phyloP scores from a whole-genome alignment of 2,329 filamentous ascomycete species.

The Penicillium concentricum region DNA sequence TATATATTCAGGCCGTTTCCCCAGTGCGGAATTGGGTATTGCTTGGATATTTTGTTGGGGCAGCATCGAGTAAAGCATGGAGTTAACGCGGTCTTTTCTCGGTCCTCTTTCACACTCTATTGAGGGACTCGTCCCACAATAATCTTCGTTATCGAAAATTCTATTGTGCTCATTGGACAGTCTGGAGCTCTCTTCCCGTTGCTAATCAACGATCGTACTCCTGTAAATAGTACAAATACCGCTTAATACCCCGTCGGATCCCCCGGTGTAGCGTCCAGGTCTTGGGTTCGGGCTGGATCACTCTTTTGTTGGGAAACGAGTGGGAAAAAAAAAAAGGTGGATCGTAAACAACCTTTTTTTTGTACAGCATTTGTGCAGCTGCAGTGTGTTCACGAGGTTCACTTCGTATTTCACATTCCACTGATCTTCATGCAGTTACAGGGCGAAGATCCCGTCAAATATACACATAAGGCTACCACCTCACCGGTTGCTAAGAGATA shows the following conservation, averaged over 20 bases:
- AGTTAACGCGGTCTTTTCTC: constrained; percentile 6
- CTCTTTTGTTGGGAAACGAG: constrained; percentile 6
- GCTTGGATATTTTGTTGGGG: not conserved
- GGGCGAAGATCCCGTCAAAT: not conserved
- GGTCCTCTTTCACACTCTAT: not conserved
- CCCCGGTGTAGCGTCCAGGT: not conserved
- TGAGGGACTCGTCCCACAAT: constrained; percentile 2
- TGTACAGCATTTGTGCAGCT: not conserved
- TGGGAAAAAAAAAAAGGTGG: constrained; percentile 23
- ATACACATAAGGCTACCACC: not conserved
- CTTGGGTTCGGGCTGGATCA: not conserved
- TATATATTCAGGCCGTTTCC: not conserved
- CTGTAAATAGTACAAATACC: not conserved
- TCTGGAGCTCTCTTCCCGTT: not conserved
- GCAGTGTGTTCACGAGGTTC: not conserved
- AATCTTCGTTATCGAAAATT: not conserved
- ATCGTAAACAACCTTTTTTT: not conserved
- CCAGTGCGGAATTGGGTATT: not conserved
- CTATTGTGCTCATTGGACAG: not conserved
- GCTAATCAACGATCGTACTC: not conserved
- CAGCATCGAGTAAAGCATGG: not conserved
- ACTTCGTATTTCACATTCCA: constrained; percentile 4
- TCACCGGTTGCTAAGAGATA: not conserved
- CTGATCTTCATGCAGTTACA: constrained; percentile 14
- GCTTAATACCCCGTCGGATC: constrained; percentile 2